Percentiles rank a stretch among this genome's conserved stretches.
phyloP scores from a whole-genome alignment of 164 flowering plant species.

The Platanus orientalis region DNA sequence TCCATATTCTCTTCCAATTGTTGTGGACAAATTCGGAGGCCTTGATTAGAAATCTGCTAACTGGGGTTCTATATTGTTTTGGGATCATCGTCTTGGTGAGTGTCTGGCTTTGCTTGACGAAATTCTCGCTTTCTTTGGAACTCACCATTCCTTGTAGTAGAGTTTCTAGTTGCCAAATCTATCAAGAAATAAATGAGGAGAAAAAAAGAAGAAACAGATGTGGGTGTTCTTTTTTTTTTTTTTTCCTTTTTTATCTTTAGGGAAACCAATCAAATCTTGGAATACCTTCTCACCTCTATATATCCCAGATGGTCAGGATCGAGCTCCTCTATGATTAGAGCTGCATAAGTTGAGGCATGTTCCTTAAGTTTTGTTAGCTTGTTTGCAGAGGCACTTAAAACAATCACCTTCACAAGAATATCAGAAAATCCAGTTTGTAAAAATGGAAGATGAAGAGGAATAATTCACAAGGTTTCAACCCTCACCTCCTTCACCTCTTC shows the following conservation, averaged over 20 bases:
- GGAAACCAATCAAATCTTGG: not conserved
- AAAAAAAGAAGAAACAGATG: not conserved
- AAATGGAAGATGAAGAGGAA: not conserved
- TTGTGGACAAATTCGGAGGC: slow-evolving; percentile 44
- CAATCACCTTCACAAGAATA: slow-evolving; percentile 50
- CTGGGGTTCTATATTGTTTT: slow-evolving; percentile 52
- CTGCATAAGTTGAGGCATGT: slow-evolving; percentile 68
- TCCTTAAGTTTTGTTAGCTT: slow-evolving; percentile 66
- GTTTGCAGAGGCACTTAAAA: slow-evolving; percentile 88
- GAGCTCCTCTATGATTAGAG: slow-evolving; percentile 93
- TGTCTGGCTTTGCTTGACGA: slow-evolving; percentile 24
- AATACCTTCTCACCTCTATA: slow-evolving; percentile 54
- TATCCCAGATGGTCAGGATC: slow-evolving; percentile 89
- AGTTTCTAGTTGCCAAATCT: slow-evolving; percentile 94
- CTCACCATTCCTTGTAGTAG: slow-evolving; percentile 61
- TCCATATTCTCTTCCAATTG: slow-evolving; percentile 78
- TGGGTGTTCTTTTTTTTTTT: too few relatives aligned
- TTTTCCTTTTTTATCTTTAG: not conserved
- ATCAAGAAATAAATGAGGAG: slow-evolving; percentile 10
- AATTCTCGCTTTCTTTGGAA: slow-evolving; percentile 27
- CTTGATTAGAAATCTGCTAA: slow-evolving; percentile 33
- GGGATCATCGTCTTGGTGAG: slow-evolving; percentile 89
- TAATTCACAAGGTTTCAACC: not conserved
- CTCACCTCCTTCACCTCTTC: slow-evolving; percentile 90
- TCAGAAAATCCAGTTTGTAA: slow-evolving; percentile 3